Evolutionary conservation across 306 rosid genomes (phyloP).

Genomic region (Casuarina cunninghamiana): DNA sequence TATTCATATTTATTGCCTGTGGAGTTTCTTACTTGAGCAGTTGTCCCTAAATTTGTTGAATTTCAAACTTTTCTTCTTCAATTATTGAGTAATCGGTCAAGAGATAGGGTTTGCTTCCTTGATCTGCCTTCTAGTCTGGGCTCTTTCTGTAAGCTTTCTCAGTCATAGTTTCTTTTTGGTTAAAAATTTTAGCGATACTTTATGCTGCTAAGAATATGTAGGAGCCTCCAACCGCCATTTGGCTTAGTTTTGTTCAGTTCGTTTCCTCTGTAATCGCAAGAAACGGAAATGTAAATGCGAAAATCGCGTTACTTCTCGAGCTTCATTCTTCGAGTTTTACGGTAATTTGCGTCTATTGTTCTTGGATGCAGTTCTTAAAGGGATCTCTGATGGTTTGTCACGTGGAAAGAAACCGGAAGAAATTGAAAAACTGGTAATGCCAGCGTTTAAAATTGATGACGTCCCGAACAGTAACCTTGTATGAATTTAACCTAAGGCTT

Average conservation of each 20-base stretch:
- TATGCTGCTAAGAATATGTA: neutral
- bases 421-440: constrained; percentile 65
- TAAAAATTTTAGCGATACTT: neutral
- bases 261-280: neutral
- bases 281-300: too few relatives aligned
- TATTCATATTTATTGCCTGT: neutral
- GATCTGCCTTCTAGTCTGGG: neutral
- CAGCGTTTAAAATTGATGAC: neutral
- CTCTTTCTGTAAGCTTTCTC: too few relatives aligned
- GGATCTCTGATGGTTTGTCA: constrained; percentile 85
- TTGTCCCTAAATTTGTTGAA: neutral
- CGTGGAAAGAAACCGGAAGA: constrained; percentile 87
- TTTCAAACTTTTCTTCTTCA: neutral
- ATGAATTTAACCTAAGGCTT: constrained; percentile 14
- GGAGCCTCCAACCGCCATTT: neutral
- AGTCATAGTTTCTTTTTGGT: neutral
- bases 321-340: constrained; percentile 10
- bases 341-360: constrained; percentile 19
- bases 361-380: constrained; percentile 74
- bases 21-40: neutral
- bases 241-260: neutral
- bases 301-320: neutral
- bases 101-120: neutral
- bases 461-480: constrained; percentile 5
- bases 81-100: neutral